Conservation (phyloP, 108 stramenopile genomes). For the Nannochloropsis granulata region DNA sequence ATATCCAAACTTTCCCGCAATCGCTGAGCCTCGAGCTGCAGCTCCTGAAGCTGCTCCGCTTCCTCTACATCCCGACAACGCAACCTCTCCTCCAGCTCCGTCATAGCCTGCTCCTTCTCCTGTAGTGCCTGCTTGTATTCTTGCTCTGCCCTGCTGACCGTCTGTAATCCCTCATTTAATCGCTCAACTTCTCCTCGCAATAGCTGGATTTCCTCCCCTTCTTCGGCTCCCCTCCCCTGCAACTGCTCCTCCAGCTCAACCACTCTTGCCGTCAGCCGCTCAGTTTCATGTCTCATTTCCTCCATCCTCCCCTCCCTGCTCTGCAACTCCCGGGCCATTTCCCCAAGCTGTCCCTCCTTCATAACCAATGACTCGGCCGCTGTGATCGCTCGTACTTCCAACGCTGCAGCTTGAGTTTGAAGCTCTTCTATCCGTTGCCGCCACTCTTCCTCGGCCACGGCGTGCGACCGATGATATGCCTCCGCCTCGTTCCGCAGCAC, state of each 20-base stretch:
- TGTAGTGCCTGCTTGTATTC: not conserved
- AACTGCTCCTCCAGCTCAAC: not conserved
- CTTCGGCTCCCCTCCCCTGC: not conserved
- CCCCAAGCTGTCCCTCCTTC: not conserved
- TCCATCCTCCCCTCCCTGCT: too few species aligned
- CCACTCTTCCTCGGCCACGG: not conserved
- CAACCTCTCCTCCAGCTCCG: not conserved
- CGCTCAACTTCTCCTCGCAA: not conserved
- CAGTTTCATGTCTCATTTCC: not conserved
- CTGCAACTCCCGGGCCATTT: not conserved
- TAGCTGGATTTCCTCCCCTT: not conserved
- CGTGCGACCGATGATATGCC: not conserved
- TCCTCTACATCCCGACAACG: too few species aligned
- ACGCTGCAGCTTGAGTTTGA: not conserved
- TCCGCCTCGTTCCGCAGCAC: not conserved
- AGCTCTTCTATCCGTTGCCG: not conserved
- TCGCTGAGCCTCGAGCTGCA: too few species aligned
- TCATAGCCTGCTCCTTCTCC: not conserved
- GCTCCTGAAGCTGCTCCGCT: too few species aligned
- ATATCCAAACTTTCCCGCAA: too few species aligned
- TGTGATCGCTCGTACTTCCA: not conserved
- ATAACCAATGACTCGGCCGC: not conserved
- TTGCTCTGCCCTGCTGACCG: not conserved
- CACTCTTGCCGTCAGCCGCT: not conserved
- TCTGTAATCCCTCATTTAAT: not conserved